Evolutionary conservation across 108 stramenopile species (phyloP).

Genomic region (Skeletonema costatum): DNA sequence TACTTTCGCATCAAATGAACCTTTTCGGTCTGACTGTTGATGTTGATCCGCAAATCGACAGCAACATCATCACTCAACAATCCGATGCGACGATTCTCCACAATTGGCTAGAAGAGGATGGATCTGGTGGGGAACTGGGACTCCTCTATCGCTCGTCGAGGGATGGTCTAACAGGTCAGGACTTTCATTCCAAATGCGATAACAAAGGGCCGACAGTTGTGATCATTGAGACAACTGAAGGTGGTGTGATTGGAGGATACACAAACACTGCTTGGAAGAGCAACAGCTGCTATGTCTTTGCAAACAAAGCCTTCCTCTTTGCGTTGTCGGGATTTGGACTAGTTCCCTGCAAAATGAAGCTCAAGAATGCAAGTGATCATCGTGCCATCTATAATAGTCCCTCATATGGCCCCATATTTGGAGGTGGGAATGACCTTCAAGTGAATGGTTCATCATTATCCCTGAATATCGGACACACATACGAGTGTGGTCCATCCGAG

Average conservation of each 20-base stretch:
- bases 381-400: not conserved
- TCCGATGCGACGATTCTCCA: not conserved
- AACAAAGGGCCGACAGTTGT: constrained; percentile 3
- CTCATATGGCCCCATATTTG: constrained; percentile 18
- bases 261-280: constrained; percentile 9
- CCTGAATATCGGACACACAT: not conserved
- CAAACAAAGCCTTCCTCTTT: constrained; percentile 13
- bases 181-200: constrained; percentile 32
- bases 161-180: constrained; percentile 1
- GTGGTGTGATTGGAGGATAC: constrained; percentile 18
- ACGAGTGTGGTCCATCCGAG: not conserved
- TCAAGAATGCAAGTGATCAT: not conserved
- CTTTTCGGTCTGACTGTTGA: constrained; percentile 12
- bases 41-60: not conserved
- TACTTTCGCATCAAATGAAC: constrained; percentile 16
- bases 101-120: constrained; percentile 25
- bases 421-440: not conserved
- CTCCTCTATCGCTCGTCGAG: constrained; percentile 29
- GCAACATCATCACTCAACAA: constrained; percentile 11
- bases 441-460: not conserved
- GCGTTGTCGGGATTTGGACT: not conserved
- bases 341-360: constrained; percentile 6
- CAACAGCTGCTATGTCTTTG: not conserved
- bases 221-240: constrained; percentile 19
- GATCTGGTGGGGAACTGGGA: not conserved